These are phyloP conservation scores for Eutypa lata DNA, from an alignment of 2,329 filamentous ascomycete genomes.

Conservation along the genomic window DNA sequence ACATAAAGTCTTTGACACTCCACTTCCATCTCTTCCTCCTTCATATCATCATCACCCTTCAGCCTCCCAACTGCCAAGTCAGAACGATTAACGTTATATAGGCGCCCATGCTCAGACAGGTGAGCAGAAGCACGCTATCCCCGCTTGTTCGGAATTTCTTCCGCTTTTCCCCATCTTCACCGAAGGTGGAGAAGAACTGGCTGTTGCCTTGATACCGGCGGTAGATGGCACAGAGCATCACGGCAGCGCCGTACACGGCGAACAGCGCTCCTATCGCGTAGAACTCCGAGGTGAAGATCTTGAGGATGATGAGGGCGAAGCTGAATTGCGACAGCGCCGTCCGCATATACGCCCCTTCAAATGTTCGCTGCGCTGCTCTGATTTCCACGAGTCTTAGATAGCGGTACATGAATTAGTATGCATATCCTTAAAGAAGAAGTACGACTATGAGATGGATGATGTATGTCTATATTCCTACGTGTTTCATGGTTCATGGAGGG, in stretches of 20 bases:
- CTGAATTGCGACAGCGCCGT: constrained; percentile 94
- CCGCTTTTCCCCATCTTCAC: constrained; percentile 37
- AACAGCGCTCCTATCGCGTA: constrained; percentile 96
- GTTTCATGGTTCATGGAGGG: too few species aligned
- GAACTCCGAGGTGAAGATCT: constrained; percentile 96
- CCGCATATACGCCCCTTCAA: constrained; percentile 94
- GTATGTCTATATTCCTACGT: too few species aligned
- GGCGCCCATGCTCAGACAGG: constrained; percentile 52
- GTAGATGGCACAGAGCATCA: constrained; percentile 80
- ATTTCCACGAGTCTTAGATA: constrained; percentile 76
- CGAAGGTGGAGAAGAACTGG: constrained; percentile 77
- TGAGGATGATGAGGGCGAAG: constrained; percentile 89
- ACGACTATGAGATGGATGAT: background rate
- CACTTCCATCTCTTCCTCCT: background rate
- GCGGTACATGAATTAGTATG: background rate
- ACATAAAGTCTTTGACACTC: background rate
- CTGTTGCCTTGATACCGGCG: constrained; percentile 87
- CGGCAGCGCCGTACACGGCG: constrained; percentile 82
- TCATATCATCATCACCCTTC: constrained; percentile 5
- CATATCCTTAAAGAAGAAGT: too few species aligned
- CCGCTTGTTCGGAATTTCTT: constrained; percentile 63
- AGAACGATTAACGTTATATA: constrained; percentile 57
- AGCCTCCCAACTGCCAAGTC: constrained; percentile 42
- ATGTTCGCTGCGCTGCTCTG: constrained; percentile 90
- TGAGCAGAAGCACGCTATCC: constrained; percentile 59